Evolutionary conservation across 1,284 basidiomycete genomes (phyloP).

Genomic region (Tylopilus sp.): DNA sequence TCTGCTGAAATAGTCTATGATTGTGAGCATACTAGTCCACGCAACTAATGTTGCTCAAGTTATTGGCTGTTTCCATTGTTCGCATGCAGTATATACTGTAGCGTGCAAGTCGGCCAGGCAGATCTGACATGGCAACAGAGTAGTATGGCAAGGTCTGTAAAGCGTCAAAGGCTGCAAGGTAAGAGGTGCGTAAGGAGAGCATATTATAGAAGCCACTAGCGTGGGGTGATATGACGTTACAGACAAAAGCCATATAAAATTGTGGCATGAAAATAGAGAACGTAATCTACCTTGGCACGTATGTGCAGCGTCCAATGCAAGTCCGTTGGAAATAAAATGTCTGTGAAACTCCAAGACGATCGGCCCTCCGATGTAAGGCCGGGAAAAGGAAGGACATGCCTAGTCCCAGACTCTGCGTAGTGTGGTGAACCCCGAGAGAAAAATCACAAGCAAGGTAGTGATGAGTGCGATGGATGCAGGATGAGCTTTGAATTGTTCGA

Average conservation of each 20-base stretch:
- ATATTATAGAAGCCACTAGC: constrained; percentile 21
- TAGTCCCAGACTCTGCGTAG: constrained; percentile 31
- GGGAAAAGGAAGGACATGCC: constrained; percentile 1
- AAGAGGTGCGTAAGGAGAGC: constrained; percentile 13
- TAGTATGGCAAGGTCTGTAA: constrained; percentile 14
- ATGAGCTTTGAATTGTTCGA: constrained; percentile 46
- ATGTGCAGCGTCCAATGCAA: constrained; percentile 31
- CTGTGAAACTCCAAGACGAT: constrained; percentile 18
- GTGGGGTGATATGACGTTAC: constrained; percentile 15
- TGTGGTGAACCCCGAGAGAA: constrained; percentile 61
- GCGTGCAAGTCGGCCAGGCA: constrained; percentile 3
- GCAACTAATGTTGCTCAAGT: not conserved
- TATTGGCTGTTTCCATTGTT: constrained; percentile 4
- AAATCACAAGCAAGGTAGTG: constrained; percentile 64
- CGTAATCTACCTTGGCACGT: constrained; percentile 29
- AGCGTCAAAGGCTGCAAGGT: constrained; percentile 6
- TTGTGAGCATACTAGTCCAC: constrained; percentile 2
- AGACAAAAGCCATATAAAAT: constrained; percentile 13
- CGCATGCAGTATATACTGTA: constrained; percentile 2
- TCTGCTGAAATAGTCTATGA: constrained; percentile 6
- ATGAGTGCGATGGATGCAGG: constrained; percentile 64
- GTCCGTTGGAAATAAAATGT: constrained; percentile 23
- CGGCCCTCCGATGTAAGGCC: constrained; percentile 1
- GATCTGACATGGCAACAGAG: constrained; percentile 9
- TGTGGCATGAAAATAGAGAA: constrained; percentile 23